Conservation (phyloP, 495 filamentous ascomycete species). For the Trichocladium uniseriatum region DNA sequence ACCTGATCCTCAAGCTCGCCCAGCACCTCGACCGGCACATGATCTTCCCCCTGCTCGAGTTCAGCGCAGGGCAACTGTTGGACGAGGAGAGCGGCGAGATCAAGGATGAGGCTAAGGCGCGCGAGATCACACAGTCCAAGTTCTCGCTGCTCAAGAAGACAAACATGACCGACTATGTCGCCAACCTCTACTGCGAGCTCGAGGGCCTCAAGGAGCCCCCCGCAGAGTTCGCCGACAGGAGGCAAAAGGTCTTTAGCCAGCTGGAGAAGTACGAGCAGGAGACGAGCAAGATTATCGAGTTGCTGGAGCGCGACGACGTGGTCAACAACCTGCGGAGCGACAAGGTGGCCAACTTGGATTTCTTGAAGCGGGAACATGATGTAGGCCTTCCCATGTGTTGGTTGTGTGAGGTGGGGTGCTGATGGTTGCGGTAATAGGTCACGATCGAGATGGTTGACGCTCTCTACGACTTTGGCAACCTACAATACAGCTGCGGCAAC, state of each 20-base stretch:
- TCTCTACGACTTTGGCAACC: conserved; percentile 87
- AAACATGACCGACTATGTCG: conserved; percentile 97
- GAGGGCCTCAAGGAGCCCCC: conserved; percentile 69
- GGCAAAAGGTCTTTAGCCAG: conserved; percentile 76
- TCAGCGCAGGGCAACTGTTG: conserved; percentile 47
- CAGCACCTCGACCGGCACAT: conserved; percentile 91
- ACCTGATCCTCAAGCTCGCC: conserved; percentile 80
- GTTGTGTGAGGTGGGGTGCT: conserved; percentile 3
- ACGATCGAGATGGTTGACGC: conserved; percentile 89
- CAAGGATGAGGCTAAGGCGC: conserved; percentile 46
- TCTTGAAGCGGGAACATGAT: conserved; percentile 84
- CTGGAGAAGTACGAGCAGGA: conserved; percentile 73
- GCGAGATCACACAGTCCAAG: conserved; percentile 70
- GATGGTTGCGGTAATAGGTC: conserved; percentile 40
- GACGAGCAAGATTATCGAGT: conserved; percentile 72
- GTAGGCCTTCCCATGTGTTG: conserved; percentile 33
- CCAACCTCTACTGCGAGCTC: conserved; percentile 76
- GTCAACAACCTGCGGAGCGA: conserved; percentile 81
- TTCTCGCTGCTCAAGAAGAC: conserved; percentile 89
- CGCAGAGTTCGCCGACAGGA: conserved; percentile 75
- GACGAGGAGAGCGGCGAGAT: conserved; percentile 46
- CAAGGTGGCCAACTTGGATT: conserved; percentile 95
- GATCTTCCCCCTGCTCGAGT: conserved; percentile 88
- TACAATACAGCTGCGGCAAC: conserved; percentile 93
- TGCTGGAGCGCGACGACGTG: conserved; percentile 79